Conservation (phyloP, 202 grass and related monocot species). For the Setaria viridis region DNA sequence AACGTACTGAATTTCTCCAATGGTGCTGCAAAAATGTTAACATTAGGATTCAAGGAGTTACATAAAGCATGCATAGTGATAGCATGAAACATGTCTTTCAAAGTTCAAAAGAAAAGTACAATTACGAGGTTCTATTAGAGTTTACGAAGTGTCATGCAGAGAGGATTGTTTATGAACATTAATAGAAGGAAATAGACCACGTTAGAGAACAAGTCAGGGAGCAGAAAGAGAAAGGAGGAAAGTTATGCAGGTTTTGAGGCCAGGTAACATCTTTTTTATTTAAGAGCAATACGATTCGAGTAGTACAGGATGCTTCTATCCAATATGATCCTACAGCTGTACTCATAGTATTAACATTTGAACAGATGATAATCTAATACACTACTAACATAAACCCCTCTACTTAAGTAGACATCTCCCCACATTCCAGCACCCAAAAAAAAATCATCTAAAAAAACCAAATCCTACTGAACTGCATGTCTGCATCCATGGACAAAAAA, state of each 20-base stretch:
- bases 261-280: not conserved
- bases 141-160: not conserved
- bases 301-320: not conserved
- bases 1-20: conserved; percentile 74
- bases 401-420: not conserved
- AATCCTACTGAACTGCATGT: not conserved
- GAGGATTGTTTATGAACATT: conserved; percentile 1
- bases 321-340: not conserved
- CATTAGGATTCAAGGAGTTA: conserved; percentile 13
- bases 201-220: not conserved
- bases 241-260: conserved; percentile 16
- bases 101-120: conserved; percentile 21
- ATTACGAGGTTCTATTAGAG: conserved; percentile 11
- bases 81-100: not conserved
- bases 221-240: not conserved
- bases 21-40: conserved; percentile 71
- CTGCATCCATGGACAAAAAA: not conserved
- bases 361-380: not conserved
- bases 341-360: not conserved
- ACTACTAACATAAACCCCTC: not conserved
- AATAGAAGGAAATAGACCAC: not conserved
- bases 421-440: not conserved
- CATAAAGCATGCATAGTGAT: not conserved
- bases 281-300: not conserved
- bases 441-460: not conserved